phyloP scores from a whole-genome alignment of 2,329 filamentous ascomycete species.

The Pseudogymnoascus sp. region DNA sequence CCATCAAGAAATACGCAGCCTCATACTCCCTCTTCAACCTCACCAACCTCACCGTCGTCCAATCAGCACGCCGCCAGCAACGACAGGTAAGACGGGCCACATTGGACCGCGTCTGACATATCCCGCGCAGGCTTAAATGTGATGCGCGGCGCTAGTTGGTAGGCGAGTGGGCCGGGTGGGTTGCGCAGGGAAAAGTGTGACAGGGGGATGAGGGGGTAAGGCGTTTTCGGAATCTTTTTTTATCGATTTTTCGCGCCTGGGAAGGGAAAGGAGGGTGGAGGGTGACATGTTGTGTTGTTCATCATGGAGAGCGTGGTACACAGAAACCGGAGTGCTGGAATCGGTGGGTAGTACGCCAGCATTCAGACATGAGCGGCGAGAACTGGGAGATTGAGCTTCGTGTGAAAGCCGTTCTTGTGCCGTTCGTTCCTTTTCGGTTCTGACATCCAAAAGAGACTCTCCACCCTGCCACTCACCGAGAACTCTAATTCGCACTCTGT shows the following conservation, averaged over 20 bases:
- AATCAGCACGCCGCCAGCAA: background rate
- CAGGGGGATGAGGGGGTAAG: background rate
- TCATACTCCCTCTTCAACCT: background rate
- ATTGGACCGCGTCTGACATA: conserved; percentile 7
- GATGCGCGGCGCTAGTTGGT: background rate
- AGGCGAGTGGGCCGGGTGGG: background rate
- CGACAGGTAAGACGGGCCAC: background rate
- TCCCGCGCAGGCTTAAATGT: background rate
- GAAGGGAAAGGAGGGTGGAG: background rate
- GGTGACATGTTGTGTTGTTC: background rate
- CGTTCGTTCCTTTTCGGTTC: background rate
- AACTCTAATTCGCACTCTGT: background rate
- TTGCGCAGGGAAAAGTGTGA: background rate
- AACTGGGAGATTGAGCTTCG: background rate
- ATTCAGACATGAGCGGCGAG: background rate
- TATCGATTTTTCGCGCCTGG: background rate
- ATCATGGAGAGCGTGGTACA: background rate
- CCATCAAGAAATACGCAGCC: background rate
- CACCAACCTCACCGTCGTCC: background rate
- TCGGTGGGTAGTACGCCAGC: background rate
- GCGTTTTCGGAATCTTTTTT: background rate
- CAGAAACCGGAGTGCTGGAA: too few relatives aligned
- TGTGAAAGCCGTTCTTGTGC: background rate
- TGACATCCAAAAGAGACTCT: background rate
- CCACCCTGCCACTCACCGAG: background rate